Base-by-base conservation (phyloP, 2,329 filamentous ascomycete species). In the Fonsecaea nubica region DNA sequence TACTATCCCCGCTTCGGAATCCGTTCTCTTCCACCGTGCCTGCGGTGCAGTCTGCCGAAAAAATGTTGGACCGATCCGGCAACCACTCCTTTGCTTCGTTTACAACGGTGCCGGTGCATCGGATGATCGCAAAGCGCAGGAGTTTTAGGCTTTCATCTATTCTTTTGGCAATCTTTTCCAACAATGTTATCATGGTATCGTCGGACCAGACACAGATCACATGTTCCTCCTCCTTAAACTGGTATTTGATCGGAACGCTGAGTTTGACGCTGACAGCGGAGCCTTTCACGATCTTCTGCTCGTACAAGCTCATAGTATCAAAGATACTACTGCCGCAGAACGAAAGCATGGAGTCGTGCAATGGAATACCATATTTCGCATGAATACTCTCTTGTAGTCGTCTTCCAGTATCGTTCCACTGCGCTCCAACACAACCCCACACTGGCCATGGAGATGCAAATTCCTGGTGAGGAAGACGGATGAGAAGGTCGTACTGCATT, bases 1-100 rank as follows among this genome's bases (percentile, higher is more conserved):
- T 63, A 7, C 10, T 4, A 30, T 55, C 60, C 15, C 59, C 45
- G 10, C 30, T 10, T 13, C 5, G 33, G 35, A 66, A 30, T 9
- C 64, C 64, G 35, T 66, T 66, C 30, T 66, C 42, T 32, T 48
- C 36, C 15, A 66, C 25, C 7, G 54, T 63, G 3, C 64, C 64
- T 3, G 4, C n/a, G 33, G 55, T 60, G 15, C 53, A 12, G 18
- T 58, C 38, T 1, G 40, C 58, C 21, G 48, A 48, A 48, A 63
- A 66, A 42, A 66, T 55, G 33, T 54, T n/a, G 3, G 25, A 54
- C 36, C 42, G 35, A 21, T 66, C 48, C 3, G 58, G 52, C 30
- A 62, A n/a, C 63, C 58, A 62, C 1, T 32, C 25, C 42, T 40
- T n/a, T 25, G 59, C 54, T 48, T 3, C 12, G 10, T 40, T 18